Conservation (phyloP, 1,284 basidiomycete genomes). For the Paramarasmius palmivorus region DNA sequence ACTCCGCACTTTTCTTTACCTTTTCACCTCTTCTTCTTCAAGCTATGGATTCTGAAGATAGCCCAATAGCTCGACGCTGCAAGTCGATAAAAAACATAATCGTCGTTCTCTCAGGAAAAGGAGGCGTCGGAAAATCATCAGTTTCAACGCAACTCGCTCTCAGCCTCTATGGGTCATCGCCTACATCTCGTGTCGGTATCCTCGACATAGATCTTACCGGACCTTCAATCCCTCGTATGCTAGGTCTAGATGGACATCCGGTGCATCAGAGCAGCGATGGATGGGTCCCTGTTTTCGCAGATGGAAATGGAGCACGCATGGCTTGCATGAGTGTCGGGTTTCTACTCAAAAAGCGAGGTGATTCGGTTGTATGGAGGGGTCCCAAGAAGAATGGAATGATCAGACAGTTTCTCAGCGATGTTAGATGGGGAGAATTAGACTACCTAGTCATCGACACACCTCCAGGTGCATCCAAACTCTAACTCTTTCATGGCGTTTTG, state of each 20-base stretch:
- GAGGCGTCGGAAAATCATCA: constrained; percentile 97
- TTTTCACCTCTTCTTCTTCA: no score
- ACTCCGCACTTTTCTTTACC: no score
- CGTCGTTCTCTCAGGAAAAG: constrained; percentile 94
- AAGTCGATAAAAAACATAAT: constrained; percentile 83
- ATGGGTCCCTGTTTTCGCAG: constrained; percentile 98
- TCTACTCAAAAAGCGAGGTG: constrained; percentile 85
- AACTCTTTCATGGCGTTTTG: constrained; percentile 14
- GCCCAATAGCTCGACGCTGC: constrained; percentile 53
- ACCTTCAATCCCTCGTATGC: constrained; percentile 96
- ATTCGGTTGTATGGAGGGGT: constrained; percentile 96
- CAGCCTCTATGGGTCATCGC: constrained; percentile 71
- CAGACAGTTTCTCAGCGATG: constrained; percentile 94
- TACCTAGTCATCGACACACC: constrained; percentile 98
- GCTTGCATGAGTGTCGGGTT: constrained; percentile 98
- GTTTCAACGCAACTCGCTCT: constrained; percentile 93
- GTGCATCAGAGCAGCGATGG: constrained; percentile 94
- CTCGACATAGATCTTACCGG: constrained; percentile 97
- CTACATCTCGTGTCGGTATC: constrained; percentile 78
- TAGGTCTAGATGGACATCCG: constrained; percentile 85
- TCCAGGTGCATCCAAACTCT: constrained; percentile 61
- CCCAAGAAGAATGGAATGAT: constrained; percentile 99
- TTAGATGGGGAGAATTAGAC: constrained; percentile 95
- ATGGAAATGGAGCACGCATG: constrained; percentile 67
- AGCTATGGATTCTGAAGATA: constrained; percentile 19